Percentiles rank a stretch among this genome's conserved stretches.
phyloP scores from a whole-genome alignment of 1,139 yeast species.

The Scheffersomyces insectosa region DNA sequence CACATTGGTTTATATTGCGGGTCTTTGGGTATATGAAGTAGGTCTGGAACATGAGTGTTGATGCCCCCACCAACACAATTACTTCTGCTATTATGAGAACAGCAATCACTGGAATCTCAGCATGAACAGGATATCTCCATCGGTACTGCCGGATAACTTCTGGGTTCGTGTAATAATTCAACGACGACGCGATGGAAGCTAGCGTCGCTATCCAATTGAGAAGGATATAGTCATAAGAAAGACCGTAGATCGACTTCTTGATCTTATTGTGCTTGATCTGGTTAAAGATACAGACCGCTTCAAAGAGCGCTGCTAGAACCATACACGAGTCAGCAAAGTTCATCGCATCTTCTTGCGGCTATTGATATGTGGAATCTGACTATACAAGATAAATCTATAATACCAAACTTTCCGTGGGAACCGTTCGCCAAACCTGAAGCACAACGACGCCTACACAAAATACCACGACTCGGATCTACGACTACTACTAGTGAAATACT shows the following conservation, averaged over 20 bases:
- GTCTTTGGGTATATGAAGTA: slow-evolving; percentile 18
- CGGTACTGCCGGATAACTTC: slow-evolving; percentile 14
- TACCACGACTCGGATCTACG: too few species aligned
- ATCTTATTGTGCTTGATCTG: slow-evolving; percentile 21
- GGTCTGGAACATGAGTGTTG: slow-evolving; percentile 16
- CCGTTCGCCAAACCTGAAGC: not conserved
- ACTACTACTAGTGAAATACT: too few species aligned
- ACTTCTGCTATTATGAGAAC: slow-evolving; percentile 15
- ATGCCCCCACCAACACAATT: slow-evolving; percentile 9
- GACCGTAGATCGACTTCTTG: slow-evolving; percentile 25
- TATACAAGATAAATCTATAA: too few species aligned
- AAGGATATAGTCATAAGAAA: slow-evolving; percentile 28
- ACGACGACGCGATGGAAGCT: slow-evolving; percentile 13
- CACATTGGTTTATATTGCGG: slow-evolving; percentile 23
- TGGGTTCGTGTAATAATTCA: slow-evolving; percentile 12
- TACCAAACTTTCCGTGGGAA: not conserved
- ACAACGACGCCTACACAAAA: not conserved
- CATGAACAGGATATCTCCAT: slow-evolving; percentile 21
- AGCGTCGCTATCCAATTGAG: slow-evolving; percentile 14
- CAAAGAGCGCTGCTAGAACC: slow-evolving; percentile 2
- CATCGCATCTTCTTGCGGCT: not conserved
- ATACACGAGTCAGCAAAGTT: slow-evolving; percentile 2
- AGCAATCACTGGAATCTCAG: slow-evolving; percentile 9
- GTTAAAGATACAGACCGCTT: slow-evolving; percentile 3
- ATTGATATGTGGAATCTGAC: too few species aligned